Base-by-base conservation (phyloP, 192 early-diverging fungal genomes). In the Neocallimastix lanati region DNA sequence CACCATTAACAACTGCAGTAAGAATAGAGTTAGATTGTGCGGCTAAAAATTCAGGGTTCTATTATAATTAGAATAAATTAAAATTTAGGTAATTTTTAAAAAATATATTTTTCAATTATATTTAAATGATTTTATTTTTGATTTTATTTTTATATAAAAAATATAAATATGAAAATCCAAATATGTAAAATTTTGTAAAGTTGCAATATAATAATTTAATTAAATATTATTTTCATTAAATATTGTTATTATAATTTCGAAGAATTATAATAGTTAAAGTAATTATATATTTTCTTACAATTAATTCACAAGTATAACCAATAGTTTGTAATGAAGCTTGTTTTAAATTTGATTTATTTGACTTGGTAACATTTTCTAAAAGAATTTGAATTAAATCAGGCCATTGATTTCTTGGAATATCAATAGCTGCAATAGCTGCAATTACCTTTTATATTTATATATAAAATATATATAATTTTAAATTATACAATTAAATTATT, bases 1-100 rank as follows among this genome's bases (percentile, higher is more conserved):
- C 96, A 35, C 98, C 98, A 84, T 95, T 92, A 16, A 95, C 91
- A 76, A 99, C 93, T 0, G 96, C 94, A 28, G 96, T 98, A 79
- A 99, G 85, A 83, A 99, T 98, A 30, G 89, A 85, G 83, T 96
- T 95, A 80, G 95, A 88, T 83, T 98, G 93, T 30, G 88, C 79
- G 12, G 91, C 85, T 78, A 99, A 86, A 76, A 96, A 90, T 35
- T 93, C 88, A 29, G 93, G 93, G 77, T 92, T 90, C 92, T 94
- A n/a, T 67, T 4, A n/a, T 27, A 67, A 21, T 9, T 67, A 50
- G 4, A n/a, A n/a, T n/a, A n/a, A n/a, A n/a, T n/a, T n/a, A n/a
- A n/a, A n/a, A n/a, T n/a, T n/a, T n/a, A n/a, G n/a, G n/a, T n/a
- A n/a, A n/a, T n/a, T n/a, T n/a, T n/a, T n/a, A n/a, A n/a, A n/a